phyloP scores from a whole-genome alignment of 495 filamentous ascomycete species.

The Penicillium lividum region DNA sequence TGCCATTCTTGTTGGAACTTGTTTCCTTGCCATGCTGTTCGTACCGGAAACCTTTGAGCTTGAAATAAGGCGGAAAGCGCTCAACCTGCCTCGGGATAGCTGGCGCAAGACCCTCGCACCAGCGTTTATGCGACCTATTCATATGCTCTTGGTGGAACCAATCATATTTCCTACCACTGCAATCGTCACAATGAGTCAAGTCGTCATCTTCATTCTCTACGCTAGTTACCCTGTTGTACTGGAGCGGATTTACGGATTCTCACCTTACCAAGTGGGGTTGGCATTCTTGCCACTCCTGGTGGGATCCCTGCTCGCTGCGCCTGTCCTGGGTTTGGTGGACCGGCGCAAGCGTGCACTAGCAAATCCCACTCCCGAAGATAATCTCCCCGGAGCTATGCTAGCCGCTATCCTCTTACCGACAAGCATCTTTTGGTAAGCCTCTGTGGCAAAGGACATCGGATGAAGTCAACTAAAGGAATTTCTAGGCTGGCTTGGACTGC shows the following conservation, averaged over 20 bases:
- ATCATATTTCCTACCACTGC: slow-evolving; percentile 12
- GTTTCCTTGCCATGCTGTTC: slow-evolving; percentile 7
- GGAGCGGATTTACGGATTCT: slow-evolving; percentile 7
- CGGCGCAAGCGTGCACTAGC: neutral
- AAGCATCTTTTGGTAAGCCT: slow-evolving; percentile 13
- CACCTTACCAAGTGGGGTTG: slow-evolving; percentile 14
- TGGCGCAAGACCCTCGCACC: neutral
- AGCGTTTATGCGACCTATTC: slow-evolving; percentile 5
- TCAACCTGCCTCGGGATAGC: slow-evolving; percentile 6
- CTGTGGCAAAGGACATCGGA: neutral
- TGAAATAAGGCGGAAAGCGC: slow-evolving; percentile 7
- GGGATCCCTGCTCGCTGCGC: slow-evolving; percentile 11
- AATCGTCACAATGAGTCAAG: slow-evolving; percentile 11
- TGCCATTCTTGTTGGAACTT: slow-evolving; percentile 11
- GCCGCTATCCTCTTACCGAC: slow-evolving; percentile 10
- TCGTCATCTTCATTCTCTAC: slow-evolving; percentile 15
- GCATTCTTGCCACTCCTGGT: slow-evolving; percentile 14
- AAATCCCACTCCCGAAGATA: slow-evolving; percentile 8
- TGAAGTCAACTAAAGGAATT: neutral
- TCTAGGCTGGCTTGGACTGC: slow-evolving; percentile 15
- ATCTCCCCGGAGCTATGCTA: slow-evolving; percentile 6
- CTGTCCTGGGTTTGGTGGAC: slow-evolving; percentile 3
- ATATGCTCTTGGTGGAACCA: slow-evolving; percentile 11
- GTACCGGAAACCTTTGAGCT: slow-evolving; percentile 12
- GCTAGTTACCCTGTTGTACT: slow-evolving; percentile 8